Percentiles rank a stretch among this genome's conserved stretches.
Conservation (phyloP, 2,329 filamentous ascomycete species). For the Bipolaris zeicola region DNA sequence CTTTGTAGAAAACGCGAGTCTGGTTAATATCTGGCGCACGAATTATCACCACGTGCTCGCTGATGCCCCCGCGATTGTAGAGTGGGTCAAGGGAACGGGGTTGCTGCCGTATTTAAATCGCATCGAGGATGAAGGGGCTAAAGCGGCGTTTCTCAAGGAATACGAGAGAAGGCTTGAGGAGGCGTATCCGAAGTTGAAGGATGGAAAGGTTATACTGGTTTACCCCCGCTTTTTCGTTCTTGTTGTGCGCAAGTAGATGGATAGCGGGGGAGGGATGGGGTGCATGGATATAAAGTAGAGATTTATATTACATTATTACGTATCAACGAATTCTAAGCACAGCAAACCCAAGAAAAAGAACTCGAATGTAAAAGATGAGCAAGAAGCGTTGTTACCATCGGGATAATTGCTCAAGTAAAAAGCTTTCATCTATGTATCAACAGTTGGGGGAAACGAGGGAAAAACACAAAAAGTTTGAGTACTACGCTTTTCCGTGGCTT, state of each 20-base stretch:
- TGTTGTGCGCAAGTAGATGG: constrained; percentile 33
- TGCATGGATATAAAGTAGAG: too few species aligned
- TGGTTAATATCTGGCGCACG: constrained; percentile 62
- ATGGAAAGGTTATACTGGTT: constrained; percentile 61
- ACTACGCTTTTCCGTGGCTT: too few species aligned
- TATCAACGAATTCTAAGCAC: too few species aligned
- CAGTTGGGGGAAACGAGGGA: too few species aligned
- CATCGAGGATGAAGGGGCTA: constrained; percentile 49
- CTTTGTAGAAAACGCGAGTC: constrained; percentile 45
- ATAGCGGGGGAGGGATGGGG: too few species aligned
- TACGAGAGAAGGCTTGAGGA: constrained; percentile 55
- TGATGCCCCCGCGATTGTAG: constrained; percentile 58
- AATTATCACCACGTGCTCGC: constrained; percentile 60
- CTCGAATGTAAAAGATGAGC: too few species aligned
- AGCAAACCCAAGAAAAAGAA: too few species aligned
- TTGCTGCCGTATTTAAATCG: constrained; percentile 61
- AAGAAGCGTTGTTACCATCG: too few species aligned
- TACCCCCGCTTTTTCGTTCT: constrained; percentile 65
- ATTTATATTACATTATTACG: too few species aligned
- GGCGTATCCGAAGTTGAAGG: constrained; percentile 53
- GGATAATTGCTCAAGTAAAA: too few species aligned
- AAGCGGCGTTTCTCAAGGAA: constrained; percentile 52
- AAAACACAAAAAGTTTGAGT: too few species aligned
- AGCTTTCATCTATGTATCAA: too few species aligned
- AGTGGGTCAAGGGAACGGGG: constrained; percentile 65